Conservation (phyloP, 2,329 filamentous ascomycete species). For the Venturia carpophila region DNA sequence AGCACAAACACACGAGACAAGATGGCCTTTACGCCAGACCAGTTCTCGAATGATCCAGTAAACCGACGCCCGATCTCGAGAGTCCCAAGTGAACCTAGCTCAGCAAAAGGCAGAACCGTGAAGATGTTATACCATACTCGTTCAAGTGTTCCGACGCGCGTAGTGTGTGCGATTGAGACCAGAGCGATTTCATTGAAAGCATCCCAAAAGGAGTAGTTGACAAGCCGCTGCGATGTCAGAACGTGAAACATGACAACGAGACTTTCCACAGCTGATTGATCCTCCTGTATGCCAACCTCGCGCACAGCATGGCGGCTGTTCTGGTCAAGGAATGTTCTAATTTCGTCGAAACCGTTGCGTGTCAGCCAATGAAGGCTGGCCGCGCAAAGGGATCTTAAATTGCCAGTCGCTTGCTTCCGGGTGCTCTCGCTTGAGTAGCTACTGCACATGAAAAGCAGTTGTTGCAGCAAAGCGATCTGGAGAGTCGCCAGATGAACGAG, state of each 20-base stretch:
- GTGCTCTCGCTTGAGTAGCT: not conserved
- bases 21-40: constrained; percentile 41
- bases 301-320: constrained; percentile 35
- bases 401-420: not conserved
- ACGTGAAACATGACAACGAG: constrained; percentile 42
- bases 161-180: constrained; percentile 21
- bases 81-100: constrained; percentile 45
- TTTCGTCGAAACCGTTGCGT: not conserved
- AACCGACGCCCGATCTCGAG: constrained; percentile 36
- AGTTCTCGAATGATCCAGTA: constrained; percentile 38
- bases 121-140: constrained; percentile 41
- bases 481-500: not conserved
- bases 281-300: constrained; percentile 42
- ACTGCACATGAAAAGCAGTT: not conserved
- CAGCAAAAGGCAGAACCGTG: constrained; percentile 45
- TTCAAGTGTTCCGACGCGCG: constrained; percentile 30
- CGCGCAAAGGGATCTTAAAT: not conserved
- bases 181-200: constrained; percentile 32
- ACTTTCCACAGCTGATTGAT: constrained; percentile 38
- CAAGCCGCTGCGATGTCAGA: constrained; percentile 28
- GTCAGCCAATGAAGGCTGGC: not conserved
- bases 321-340: constrained; percentile 40
- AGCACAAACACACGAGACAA: constrained; percentile 41
- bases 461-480: not conserved
- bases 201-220: constrained; percentile 37